A percentile compares a stretch with the other conserved stretches of the same genome.
Conservation (phyloP, 768 basidiomycete genomes). For the Naganishia onofrii region DNA sequence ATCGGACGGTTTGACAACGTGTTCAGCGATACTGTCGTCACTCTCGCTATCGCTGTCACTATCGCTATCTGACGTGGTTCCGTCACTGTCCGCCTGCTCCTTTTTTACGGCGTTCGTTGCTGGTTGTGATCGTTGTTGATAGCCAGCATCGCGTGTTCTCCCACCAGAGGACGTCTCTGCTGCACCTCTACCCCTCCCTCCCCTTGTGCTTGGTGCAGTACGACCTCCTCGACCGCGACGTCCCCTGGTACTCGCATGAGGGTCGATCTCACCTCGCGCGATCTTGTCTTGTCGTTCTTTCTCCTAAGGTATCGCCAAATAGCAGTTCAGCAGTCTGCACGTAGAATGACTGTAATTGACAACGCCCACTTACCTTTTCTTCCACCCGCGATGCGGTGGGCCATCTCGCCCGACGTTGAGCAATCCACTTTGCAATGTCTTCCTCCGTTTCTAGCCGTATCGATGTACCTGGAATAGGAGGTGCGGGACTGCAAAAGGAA, state of each 20-base stretch:
- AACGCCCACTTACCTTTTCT: conserved; percentile 60
- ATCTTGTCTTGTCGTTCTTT: conserved; percentile 72
- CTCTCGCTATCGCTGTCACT: neutral
- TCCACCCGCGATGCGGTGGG: conserved; percentile 68
- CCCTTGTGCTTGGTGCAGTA: conserved; percentile 10
- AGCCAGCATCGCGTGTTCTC: conserved; percentile 19
- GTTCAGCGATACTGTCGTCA: neutral
- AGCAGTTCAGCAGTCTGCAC: neutral
- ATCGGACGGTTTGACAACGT: neutral
- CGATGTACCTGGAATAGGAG: conserved; percentile 62
- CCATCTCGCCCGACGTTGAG: conserved; percentile 81
- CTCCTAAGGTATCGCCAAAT: conserved; percentile 52
- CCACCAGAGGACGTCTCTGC: neutral
- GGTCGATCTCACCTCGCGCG: conserved; percentile 16
- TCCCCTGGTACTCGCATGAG: conserved; percentile 11
- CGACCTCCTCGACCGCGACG: conserved; percentile 17
- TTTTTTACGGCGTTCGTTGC: neutral
- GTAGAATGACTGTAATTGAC: too few species aligned
- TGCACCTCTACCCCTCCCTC: conserved; percentile 5
- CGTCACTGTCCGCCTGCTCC: neutral
- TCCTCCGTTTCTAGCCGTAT: conserved; percentile 76
- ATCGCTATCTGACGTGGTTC: neutral
- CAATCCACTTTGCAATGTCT: conserved; percentile 77
- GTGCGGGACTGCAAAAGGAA: conserved; percentile 34
- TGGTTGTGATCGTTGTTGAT: conserved; percentile 1